phyloP scores from a whole-genome alignment of 2,329 filamentous ascomycete species.

The Diaporthe sp. region DNA sequence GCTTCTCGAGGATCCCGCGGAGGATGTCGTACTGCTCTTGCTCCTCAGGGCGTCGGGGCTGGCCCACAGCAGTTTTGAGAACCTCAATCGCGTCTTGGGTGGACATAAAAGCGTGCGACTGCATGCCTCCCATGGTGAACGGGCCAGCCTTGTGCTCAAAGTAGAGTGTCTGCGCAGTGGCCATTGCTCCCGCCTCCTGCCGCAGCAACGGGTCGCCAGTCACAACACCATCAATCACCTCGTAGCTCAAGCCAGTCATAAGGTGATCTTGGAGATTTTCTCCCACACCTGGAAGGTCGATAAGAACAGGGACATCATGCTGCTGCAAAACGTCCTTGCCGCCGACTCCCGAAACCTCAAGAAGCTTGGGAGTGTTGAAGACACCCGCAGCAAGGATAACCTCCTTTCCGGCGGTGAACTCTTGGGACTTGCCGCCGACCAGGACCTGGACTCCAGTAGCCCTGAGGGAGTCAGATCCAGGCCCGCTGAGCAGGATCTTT shows the following conservation, averaged over 20 bases:
- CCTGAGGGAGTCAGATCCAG: constrained; percentile 20
- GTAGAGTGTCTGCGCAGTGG: constrained; percentile 35
- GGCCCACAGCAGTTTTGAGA: not conserved
- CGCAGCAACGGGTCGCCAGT: constrained; percentile 39
- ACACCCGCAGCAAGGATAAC: constrained; percentile 37
- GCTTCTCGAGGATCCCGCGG: constrained; percentile 36
- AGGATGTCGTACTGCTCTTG: constrained; percentile 33
- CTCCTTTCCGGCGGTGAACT: constrained; percentile 31
- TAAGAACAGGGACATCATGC: not conserved
- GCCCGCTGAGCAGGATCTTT: constrained; percentile 33
- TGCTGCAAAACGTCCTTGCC: not conserved
- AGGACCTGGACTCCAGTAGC: constrained; percentile 34
- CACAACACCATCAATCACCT: constrained; percentile 38
- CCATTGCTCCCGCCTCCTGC: constrained; percentile 24
- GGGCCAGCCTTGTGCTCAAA: constrained; percentile 38
- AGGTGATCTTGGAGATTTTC: constrained; percentile 32
- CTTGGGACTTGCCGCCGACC: constrained; percentile 34
- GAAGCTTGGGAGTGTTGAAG: constrained; percentile 38
- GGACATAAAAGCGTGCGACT: constrained; percentile 41
- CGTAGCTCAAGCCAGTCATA: constrained; percentile 38
- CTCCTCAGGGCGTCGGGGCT: constrained; percentile 5
- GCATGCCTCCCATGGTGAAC: constrained; percentile 36
- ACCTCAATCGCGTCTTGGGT: constrained; percentile 26
- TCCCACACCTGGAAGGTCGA: constrained; percentile 22
- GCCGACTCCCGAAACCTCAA: constrained; percentile 39